Percentiles rank a stretch among this genome's conserved stretches.
phyloP scores from a whole-genome alignment of 2,329 filamentous ascomycete genomes.

The Zopfia rhizophila region DNA sequence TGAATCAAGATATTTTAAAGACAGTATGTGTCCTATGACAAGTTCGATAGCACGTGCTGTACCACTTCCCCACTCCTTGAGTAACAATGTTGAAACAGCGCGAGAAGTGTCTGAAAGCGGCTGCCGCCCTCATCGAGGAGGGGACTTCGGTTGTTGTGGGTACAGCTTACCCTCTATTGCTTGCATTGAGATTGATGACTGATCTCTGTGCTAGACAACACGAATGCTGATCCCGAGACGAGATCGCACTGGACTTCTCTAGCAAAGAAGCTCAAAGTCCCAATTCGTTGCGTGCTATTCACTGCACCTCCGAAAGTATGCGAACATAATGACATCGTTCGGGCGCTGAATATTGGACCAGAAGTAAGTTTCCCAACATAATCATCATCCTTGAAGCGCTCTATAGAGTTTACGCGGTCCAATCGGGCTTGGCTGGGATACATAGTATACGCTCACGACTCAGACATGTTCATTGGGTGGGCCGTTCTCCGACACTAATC shows the following conservation, averaged over 20 bases:
- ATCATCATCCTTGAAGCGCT: slow-evolving; percentile 1
- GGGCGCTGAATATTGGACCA: slow-evolving; percentile 66
- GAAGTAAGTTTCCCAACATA: slow-evolving; percentile 44
- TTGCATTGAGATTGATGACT: slow-evolving; percentile 16
- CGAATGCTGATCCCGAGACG: slow-evolving; percentile 85
- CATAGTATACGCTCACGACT: background rate
- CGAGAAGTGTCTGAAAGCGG: slow-evolving; percentile 75
- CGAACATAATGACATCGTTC: slow-evolving; percentile 88
- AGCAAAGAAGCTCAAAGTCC: slow-evolving; percentile 74
- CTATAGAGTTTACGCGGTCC: no score
- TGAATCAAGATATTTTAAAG: slow-evolving; percentile 92
- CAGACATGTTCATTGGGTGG: background rate
- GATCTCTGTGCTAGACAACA: slow-evolving; percentile 75
- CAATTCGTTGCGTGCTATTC: slow-evolving; percentile 88
- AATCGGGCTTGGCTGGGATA: no score
- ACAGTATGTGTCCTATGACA: slow-evolving; percentile 59
- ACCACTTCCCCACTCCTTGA: slow-evolving; percentile 33
- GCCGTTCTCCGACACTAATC: slow-evolving; percentile 26
- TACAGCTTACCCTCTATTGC: slow-evolving; percentile 52
- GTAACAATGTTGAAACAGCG: slow-evolving; percentile 58
- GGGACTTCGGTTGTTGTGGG: slow-evolving; percentile 80
- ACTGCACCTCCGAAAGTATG: slow-evolving; percentile 74
- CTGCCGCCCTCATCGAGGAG: slow-evolving; percentile 70
- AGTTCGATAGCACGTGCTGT: slow-evolving; percentile 36
- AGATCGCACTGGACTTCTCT: slow-evolving; percentile 82